Conservation (phyloP, 306 rosid genomes). For the Cicer yamashitae region DNA sequence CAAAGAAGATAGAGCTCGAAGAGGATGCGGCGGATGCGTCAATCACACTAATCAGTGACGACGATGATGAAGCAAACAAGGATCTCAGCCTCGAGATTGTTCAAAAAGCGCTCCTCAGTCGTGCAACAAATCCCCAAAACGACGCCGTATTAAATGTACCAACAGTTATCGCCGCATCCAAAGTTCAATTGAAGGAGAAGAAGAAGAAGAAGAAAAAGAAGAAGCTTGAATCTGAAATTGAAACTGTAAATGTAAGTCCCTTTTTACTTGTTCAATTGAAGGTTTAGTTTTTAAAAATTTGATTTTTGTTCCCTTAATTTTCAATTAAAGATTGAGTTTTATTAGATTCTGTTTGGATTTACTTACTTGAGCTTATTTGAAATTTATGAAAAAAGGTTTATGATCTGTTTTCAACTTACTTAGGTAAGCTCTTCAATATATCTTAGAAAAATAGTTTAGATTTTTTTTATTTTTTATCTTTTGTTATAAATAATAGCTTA, state of each 20-base stretch:
- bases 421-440: neutral
- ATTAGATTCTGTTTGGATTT: neutral
- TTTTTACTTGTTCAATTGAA: neutral
- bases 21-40: conserved; percentile 39
- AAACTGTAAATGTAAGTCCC: neutral
- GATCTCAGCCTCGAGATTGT: conserved; percentile 69
- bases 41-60: conserved; percentile 43
- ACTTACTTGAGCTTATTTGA: neutral
- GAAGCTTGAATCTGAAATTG: conserved; percentile 11
- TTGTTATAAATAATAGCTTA: neutral
- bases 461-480: neutral
- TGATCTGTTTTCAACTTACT: neutral
- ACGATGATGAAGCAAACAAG: conserved; percentile 65
- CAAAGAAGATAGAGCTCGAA: conserved; percentile 48
- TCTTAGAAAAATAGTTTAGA: neutral
- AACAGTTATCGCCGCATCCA: neutral
- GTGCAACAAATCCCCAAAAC: conserved; percentile 46
- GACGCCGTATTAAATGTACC: conserved; percentile 24
- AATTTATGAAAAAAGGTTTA: neutral
- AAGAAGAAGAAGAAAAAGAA: conserved; percentile 45
- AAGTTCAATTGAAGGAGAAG: neutral
- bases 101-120: conserved; percentile 55
- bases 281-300: neutral
- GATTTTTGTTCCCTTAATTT: neutral
- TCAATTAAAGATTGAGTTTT: neutral